phyloP scores from a whole-genome alignment of 371 early-diverging fungal species.

The Haplosporangium sp. region DNA sequence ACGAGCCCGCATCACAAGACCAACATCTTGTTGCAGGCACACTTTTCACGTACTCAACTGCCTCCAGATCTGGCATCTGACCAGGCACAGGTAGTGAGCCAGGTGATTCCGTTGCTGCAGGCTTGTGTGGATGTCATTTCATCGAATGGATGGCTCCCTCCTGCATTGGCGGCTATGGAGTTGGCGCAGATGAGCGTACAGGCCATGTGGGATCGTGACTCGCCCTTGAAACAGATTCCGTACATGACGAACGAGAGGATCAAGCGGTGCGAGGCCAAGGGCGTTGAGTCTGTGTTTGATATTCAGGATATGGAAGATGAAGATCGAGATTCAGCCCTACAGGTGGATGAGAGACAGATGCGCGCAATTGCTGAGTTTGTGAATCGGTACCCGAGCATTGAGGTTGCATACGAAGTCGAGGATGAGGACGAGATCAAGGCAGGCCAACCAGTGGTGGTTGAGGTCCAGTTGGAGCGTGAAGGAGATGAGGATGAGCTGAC shows the following conservation, averaged over 20 bases:
- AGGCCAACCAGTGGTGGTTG: slow-evolving; percentile 71
- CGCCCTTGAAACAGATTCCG: slow-evolving; percentile 93
- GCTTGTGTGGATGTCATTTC: slow-evolving; percentile 96
- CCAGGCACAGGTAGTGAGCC: slow-evolving; percentile 76
- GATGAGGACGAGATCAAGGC: slow-evolving; percentile 70
- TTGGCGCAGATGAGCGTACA: slow-evolving; percentile 96
- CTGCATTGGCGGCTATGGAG: slow-evolving; percentile 95
- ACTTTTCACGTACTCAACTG: slow-evolving; percentile 90
- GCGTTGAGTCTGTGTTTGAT: slow-evolving; percentile 91
- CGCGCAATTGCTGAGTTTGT: slow-evolving; percentile 88
- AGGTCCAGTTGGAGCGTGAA: slow-evolving; percentile 84
- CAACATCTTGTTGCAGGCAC: slow-evolving; percentile 92
- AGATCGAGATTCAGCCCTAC: slow-evolving; percentile 78
- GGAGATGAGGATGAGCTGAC: slow-evolving; percentile 79
- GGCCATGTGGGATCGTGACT: slow-evolving; percentile 96
- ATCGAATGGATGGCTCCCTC: slow-evolving; percentile 90
- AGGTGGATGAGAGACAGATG: slow-evolving; percentile 72
- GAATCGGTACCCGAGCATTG: slow-evolving; percentile 95
- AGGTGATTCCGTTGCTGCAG: slow-evolving; percentile 87
- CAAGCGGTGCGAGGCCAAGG: slow-evolving; percentile 70
- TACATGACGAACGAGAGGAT: slow-evolving; percentile 79
- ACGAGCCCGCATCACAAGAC: slow-evolving; percentile 90
- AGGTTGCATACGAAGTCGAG: slow-evolving; percentile 78
- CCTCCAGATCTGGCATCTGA: slow-evolving; percentile 94
- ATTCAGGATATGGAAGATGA: slow-evolving; percentile 93